Conservation (phyloP, 2,329 filamentous ascomycete species). For the Arthrobotrys megalospora region DNA sequence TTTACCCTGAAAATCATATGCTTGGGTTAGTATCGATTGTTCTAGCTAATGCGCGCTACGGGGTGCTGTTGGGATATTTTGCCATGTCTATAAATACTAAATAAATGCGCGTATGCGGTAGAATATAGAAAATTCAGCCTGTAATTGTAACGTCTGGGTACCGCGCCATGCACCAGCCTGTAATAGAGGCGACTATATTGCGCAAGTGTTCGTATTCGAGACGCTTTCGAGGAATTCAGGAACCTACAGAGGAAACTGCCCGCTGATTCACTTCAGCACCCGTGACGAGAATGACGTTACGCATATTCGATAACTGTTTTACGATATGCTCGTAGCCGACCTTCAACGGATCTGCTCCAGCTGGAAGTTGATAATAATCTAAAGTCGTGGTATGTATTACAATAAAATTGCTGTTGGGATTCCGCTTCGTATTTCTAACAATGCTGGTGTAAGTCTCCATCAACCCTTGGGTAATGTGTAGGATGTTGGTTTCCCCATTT, state of each 20-base stretch:
- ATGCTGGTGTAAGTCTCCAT: not conserved
- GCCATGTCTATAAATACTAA: too few species aligned
- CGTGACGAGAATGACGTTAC: not conserved
- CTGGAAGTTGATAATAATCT: not conserved
- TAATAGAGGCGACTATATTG: too few species aligned
- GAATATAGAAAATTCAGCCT: too few species aligned
- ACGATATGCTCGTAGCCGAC: not conserved
- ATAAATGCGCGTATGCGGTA: too few species aligned
- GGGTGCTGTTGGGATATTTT: too few species aligned
- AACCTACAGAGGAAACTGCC: too few species aligned
- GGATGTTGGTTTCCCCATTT: not conserved
- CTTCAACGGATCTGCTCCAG: not conserved
- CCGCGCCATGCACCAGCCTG: too few species aligned
- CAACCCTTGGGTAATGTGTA: not conserved
- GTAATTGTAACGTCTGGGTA: too few species aligned
- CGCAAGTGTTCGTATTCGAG: too few species aligned
- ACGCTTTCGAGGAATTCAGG: too few species aligned
- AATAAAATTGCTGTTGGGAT: not conserved
- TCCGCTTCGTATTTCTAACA: too few species aligned
- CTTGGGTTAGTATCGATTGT: not conserved
- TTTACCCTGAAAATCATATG: not conserved
- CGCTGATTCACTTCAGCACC: not conserved
- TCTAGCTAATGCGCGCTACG: too few species aligned
- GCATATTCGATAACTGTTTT: not conserved
- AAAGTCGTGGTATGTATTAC: not conserved